Evolutionary conservation across 495 filamentous ascomycete genomes (phyloP).

Genomic region (Choiromyces venosus): DNA sequence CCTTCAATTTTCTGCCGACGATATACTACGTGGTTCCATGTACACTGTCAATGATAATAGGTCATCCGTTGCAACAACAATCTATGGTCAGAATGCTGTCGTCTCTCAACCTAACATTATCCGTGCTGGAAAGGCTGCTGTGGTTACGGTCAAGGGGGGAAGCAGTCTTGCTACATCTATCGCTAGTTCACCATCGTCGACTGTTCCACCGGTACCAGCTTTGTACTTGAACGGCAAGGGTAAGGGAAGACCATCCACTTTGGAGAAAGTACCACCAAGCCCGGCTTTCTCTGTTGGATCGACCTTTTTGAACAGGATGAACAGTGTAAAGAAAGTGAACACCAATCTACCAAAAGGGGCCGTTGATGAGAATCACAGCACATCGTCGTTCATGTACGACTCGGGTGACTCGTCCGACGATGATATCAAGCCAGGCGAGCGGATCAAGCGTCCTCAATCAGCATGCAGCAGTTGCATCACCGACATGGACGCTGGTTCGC

Average conservation of each 20-base stretch:
- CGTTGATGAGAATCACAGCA: constrained; percentile 38
- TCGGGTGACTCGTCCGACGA: constrained; percentile 29
- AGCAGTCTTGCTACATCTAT: constrained; percentile 44
- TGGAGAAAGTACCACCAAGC: constrained; percentile 45
- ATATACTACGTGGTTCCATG: constrained; percentile 71
- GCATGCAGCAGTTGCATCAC: constrained; percentile 40
- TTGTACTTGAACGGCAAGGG: constrained; percentile 45
- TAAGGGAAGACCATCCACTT: constrained; percentile 5
- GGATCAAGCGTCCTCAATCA: constrained; percentile 27
- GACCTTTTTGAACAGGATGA: constrained; percentile 58
- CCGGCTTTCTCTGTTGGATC: constrained; percentile 59
- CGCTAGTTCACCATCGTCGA: constrained; percentile 43
- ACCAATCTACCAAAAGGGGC: constrained; percentile 15
- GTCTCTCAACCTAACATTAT: constrained; percentile 77
- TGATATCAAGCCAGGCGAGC: constrained; percentile 34
- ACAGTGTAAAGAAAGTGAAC: constrained; percentile 47
- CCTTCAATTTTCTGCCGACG: constrained; percentile 42
- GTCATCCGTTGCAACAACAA: constrained; percentile 79
- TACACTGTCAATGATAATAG: constrained; percentile 60
- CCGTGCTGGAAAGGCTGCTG: constrained; percentile 75
- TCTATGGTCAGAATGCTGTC: constrained; percentile 82
- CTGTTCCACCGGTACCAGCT: constrained; percentile 51
- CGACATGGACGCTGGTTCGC: constrained; percentile 38
- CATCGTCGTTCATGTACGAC: constrained; percentile 31
- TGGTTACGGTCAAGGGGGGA: constrained; percentile 74